These are phyloP conservation scores for Malus fusca DNA, from an alignment of 306 rosid species.

Conservation along the genomic window DNA sequence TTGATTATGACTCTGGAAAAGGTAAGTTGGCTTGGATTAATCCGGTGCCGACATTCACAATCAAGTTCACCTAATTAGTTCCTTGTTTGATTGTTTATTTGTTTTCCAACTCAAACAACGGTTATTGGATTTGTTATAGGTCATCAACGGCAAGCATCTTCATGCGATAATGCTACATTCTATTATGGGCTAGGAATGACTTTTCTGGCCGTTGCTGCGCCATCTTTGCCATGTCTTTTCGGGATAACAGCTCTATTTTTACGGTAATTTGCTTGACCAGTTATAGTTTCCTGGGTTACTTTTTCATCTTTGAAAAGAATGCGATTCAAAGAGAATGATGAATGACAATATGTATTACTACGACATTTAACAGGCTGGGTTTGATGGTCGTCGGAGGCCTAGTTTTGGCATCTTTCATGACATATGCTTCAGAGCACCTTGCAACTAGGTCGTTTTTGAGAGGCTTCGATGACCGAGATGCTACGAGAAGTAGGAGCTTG, in stretches of 20 bases:
- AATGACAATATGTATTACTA: not conserved
- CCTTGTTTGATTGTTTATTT: not conserved
- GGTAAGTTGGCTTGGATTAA: slow-evolving; percentile 32
- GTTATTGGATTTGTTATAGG: slow-evolving; percentile 35
- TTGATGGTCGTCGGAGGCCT: slow-evolving; percentile 86
- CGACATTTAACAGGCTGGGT: slow-evolving; percentile 58
- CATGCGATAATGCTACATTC: slow-evolving; percentile 52
- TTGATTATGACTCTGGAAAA: slow-evolving; percentile 70
- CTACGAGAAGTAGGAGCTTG: slow-evolving; percentile 33
- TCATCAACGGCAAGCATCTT: slow-evolving; percentile 65
- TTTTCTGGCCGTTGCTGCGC: slow-evolving; percentile 76
- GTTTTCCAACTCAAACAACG: not conserved
- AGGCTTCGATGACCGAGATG: slow-evolving; percentile 70
- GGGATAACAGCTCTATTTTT: slow-evolving; percentile 86
- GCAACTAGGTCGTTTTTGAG: slow-evolving; percentile 69
- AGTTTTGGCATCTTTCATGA: slow-evolving; percentile 85
- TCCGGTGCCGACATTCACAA: not conserved
- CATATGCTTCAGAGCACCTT: slow-evolving; percentile 87
- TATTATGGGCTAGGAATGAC: slow-evolving; percentile 80
- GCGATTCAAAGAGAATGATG: not conserved
- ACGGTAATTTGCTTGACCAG: slow-evolving; percentile 38
- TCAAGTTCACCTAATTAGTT: not conserved
- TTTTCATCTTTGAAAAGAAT: not conserved
- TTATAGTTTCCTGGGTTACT: not conserved
- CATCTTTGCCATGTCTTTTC: slow-evolving; percentile 76